phyloP scores from a whole-genome alignment of 768 basidiomycete genomes.

The Termitomyces sp. region DNA sequence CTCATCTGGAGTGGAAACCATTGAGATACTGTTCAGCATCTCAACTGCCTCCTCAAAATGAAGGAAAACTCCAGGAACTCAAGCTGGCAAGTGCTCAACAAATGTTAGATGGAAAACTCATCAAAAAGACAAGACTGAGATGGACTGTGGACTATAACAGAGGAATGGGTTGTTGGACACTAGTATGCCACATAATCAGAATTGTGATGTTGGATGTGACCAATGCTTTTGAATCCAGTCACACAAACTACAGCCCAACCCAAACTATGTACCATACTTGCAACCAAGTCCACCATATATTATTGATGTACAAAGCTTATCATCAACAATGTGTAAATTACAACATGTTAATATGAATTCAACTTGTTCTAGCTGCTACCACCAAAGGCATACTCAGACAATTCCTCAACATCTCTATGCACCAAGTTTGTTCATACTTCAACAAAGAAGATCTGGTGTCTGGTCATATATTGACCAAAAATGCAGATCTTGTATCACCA shows the following conservation, averaged over 20 bases:
- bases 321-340: slow-evolving; percentile 12
- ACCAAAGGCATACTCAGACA: slow-evolving; percentile 87
- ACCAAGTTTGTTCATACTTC: slow-evolving; percentile 98
- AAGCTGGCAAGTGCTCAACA: slow-evolving; percentile 74
- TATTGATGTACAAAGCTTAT: slow-evolving; percentile 64
- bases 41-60: slow-evolving; percentile 75
- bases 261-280: slow-evolving; percentile 71
- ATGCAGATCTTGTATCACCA: too few relatives aligned
- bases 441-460: slow-evolving; percentile 97
- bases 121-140: slow-evolving; percentile 90
- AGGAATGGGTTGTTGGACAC: slow-evolving; percentile 77
- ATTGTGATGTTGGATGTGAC: neutral
- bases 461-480: slow-evolving; percentile 48
- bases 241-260: slow-evolving; percentile 76
- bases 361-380: slow-evolving; percentile 71
- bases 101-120: slow-evolving; percentile 73
- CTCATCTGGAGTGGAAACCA: slow-evolving; percentile 74
- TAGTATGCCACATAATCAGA: slow-evolving; percentile 48
- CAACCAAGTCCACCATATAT: slow-evolving; percentile 86
- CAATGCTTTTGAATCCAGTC: slow-evolving; percentile 37
- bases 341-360: slow-evolving; percentile 19
- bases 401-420: slow-evolving; percentile 90
- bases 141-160: slow-evolving; percentile 96
- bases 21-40: slow-evolving; percentile 67
- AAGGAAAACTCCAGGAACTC: slow-evolving; percentile 70